These are phyloP conservation scores for Suhomyces chickasaworum DNA, from an alignment of 1,139 yeast genomes.

Conservation along the genomic window DNA sequence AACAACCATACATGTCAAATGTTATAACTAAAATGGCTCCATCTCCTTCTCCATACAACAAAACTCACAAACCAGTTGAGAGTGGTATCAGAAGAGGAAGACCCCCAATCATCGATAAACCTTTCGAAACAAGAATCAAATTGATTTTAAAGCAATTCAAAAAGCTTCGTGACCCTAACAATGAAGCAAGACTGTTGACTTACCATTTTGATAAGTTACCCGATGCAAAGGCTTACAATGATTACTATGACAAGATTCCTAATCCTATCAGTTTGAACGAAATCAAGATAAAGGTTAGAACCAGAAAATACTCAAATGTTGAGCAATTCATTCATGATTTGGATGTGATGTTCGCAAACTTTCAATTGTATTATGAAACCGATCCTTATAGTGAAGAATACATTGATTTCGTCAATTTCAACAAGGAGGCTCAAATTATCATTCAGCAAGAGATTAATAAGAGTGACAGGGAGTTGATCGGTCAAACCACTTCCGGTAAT, in stretches of 20 bases:
- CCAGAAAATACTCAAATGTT: constrained; percentile 76
- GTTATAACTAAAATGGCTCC: constrained; percentile 7
- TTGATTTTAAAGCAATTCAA: constrained; percentile 79
- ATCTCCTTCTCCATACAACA: constrained; percentile 13
- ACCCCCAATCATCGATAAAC: constrained; percentile 94
- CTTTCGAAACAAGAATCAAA: constrained; percentile 90
- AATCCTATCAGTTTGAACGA: constrained; percentile 82
- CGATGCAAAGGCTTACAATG: constrained; percentile 63
- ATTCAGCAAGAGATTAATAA: constrained; percentile 73
- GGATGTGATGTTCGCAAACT: constrained; percentile 72
- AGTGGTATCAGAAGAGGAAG: constrained; percentile 82
- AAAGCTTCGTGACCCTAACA: constrained; percentile 60
- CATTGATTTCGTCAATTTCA: constrained; percentile 63
- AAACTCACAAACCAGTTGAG: constrained; percentile 35
- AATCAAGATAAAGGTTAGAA: constrained; percentile 80
- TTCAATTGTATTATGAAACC: constrained; percentile 59
- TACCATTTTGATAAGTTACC: constrained; percentile 80
- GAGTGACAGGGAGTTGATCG: constrained; percentile 79
- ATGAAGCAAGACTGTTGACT: constrained; percentile 52
- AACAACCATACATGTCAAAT: constrained; percentile 5
- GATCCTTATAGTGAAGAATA: constrained; percentile 58
- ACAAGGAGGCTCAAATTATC: constrained; percentile 58
- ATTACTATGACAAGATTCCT: constrained; percentile 63
- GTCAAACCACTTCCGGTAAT: constrained; percentile 61
- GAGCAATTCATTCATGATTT: constrained; percentile 78